A percentile compares a stretch with the other conserved stretches of the same genome.
Evolutionary conservation across 129 eudicot genomes (phyloP).

Genomic region (Helianthus annuus): DNA sequence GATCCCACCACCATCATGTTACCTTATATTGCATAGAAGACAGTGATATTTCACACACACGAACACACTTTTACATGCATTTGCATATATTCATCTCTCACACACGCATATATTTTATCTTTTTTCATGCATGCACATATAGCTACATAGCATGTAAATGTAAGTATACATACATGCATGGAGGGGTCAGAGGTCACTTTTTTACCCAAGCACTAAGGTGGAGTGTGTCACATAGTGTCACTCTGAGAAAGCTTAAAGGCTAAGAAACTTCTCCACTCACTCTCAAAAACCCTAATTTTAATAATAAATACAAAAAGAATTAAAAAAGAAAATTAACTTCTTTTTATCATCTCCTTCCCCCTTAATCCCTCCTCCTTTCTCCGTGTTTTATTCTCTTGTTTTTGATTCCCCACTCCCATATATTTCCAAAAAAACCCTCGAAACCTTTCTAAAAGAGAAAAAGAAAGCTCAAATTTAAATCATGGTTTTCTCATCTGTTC

Average conservation of each 20-base stretch:
- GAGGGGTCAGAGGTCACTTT: constrained; percentile 38
- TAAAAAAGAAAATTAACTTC: constrained; percentile 26
- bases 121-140: constrained; percentile 25
- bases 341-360: constrained; percentile 41
- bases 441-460: constrained; percentile 57
- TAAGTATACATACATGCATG: constrained; percentile 11
- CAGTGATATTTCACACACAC: constrained; percentile 35
- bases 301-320: constrained; percentile 59
- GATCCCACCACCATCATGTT: constrained; percentile 39
- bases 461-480: constrained; percentile 43
- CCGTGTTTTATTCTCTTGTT: constrained; percentile 47
- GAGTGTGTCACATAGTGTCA: constrained; percentile 35
- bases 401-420: constrained; percentile 59
- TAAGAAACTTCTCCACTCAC: constrained; percentile 62
- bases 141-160: background rate
- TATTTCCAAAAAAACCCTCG: constrained; percentile 63
- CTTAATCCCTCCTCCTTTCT: constrained; percentile 38
- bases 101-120: background rate
- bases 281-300: constrained; percentile 58
- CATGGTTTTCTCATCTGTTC: constrained; percentile 79
- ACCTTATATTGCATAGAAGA: constrained; percentile 33
- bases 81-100: constrained; percentile 15
- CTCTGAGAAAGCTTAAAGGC: constrained; percentile 64
- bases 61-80: constrained; percentile 31
- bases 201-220: constrained; percentile 54